Conservation (phyloP, 495 filamentous ascomycete species). For the Penicillium salamii region DNA sequence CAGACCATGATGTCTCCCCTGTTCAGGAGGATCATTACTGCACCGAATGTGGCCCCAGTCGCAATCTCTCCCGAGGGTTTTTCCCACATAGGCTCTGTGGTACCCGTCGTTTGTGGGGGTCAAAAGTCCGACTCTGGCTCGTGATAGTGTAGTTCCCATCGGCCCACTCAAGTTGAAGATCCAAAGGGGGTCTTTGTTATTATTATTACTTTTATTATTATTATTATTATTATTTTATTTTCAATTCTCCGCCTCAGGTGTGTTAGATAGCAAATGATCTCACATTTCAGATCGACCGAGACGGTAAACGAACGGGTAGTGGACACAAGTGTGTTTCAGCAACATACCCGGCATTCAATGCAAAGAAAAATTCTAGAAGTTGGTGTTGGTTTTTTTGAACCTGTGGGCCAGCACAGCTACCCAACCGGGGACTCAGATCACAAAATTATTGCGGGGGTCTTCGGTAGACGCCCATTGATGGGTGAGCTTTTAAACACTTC, state of each 20-base stretch:
- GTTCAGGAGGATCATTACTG: constrained; percentile 4
- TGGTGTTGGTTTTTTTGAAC: constrained; percentile 2
- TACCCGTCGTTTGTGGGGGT: constrained; percentile 8
- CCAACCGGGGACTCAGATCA: constrained; percentile 3
- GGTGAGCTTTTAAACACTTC: constrained; percentile 7
- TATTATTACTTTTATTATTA: background rate
- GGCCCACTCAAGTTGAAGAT: constrained; percentile 9
- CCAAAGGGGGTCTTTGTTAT: background rate
- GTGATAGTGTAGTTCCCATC: constrained; percentile 10
- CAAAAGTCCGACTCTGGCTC: constrained; percentile 9
- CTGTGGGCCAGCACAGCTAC: constrained; percentile 6
- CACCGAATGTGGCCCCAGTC: constrained; percentile 2
- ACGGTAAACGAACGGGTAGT: background rate
- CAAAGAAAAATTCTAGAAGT: constrained; percentile 4
- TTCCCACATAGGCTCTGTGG: background rate
- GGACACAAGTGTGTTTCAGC: background rate
- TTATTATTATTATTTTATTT: background rate
- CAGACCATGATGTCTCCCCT: constrained; percentile 2
- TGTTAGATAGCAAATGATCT: background rate
- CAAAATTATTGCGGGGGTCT: constrained; percentile 4
- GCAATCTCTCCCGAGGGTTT: background rate
- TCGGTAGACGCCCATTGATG: constrained; percentile 1
- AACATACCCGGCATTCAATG: background rate
- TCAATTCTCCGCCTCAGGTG: background rate
- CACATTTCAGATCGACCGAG: background rate